Base-by-base conservation (phyloP, 208 protist species). In the Leishmania tarentolae region DNA sequence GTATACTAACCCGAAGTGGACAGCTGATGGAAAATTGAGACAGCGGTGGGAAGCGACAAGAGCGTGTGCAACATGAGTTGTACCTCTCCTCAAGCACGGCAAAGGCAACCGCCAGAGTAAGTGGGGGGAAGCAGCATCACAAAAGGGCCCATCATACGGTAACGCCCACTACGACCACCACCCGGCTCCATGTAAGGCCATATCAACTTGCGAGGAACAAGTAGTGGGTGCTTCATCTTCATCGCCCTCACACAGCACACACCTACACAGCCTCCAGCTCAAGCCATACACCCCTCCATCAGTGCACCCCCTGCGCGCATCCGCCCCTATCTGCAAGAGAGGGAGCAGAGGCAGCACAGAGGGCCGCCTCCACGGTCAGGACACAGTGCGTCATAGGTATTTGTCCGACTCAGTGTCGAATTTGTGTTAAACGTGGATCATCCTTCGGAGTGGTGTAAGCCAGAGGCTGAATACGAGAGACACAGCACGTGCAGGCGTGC, bases 351-450 rank as follows among this genome's bases (percentile, higher is more conserved):
- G 65, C 40, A 24, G 3, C 65, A 47, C 65, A 70, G 78, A 47
- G 73, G 73, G 78, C 37, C 80, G 53, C 82, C 35, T 82, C 82
- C 78, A 57, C 78, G 82, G 74, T 86, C 82, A 59, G 63, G 82
- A 86, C 82, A 86, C 82, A 19, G 78, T 86, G 82, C 82, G 82
- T 86, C 82, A 86, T 86, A 78, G 63, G 24, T 42, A 46, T 73
- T 52, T 2, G 40, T 87, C 84, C 84, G 85, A 85, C 81, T 85
- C 81, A 85, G 85, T 88, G 85, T 88, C 85, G 85, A 88, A 83
- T 46, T 77, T 83, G 84, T 82, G 84, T 66, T 85, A 78, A 83
- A 81, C 85, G 75, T 59, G 78, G 83, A 83, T 86, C 83, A 86
- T 86, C 83, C 53, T 72, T 59, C 35, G 65, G 21, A 53, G 37